Evolutionary conservation across 495 filamentous ascomycete species (phyloP).

Genomic region (Hypoxylon perforatum): DNA sequence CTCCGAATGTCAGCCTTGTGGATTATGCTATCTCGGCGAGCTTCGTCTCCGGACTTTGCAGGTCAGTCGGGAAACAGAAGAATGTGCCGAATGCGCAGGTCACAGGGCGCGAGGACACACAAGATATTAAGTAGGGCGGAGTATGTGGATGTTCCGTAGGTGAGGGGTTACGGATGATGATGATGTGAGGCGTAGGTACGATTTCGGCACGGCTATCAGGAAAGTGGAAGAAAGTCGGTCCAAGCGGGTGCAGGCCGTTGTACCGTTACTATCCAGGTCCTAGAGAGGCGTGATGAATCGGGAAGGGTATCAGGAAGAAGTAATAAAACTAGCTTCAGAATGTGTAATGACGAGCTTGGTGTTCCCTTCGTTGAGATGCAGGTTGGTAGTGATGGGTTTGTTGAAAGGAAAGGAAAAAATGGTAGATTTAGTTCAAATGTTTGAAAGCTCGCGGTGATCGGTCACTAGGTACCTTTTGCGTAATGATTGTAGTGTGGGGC

Average conservation of each 20-base stretch:
- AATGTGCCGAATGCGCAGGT: constrained; percentile 3
- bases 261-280: constrained; percentile 39
- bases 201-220: constrained; percentile 28
- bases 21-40: constrained; percentile 25
- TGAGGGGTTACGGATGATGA: constrained; percentile 36
- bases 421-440: constrained; percentile 28
- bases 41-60: constrained; percentile 24
- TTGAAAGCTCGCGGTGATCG: constrained; percentile 42
- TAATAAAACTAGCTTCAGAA: constrained; percentile 7
- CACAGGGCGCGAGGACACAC: constrained; percentile 11
- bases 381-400: constrained; percentile 24
- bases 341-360: constrained; percentile 9
- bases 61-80: constrained; percentile 4
- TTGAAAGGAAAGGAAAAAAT: constrained; percentile 27
- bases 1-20: constrained; percentile 45
- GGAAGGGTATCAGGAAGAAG: background rate
- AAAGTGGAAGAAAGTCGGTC: constrained; percentile 37
- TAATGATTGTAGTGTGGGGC: constrained; percentile 37
- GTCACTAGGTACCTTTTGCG: constrained; percentile 35
- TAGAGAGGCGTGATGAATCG: constrained; percentile 13
- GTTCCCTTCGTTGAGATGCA: constrained; percentile 24
- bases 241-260: constrained; percentile 51
- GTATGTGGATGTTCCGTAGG: constrained; percentile 19
- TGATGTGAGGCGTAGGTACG: constrained; percentile 37
- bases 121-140: constrained; percentile 6